Evolutionary conservation across 208 protist species (phyloP).

Genomic region (Trypanosoma lewisi): DNA sequence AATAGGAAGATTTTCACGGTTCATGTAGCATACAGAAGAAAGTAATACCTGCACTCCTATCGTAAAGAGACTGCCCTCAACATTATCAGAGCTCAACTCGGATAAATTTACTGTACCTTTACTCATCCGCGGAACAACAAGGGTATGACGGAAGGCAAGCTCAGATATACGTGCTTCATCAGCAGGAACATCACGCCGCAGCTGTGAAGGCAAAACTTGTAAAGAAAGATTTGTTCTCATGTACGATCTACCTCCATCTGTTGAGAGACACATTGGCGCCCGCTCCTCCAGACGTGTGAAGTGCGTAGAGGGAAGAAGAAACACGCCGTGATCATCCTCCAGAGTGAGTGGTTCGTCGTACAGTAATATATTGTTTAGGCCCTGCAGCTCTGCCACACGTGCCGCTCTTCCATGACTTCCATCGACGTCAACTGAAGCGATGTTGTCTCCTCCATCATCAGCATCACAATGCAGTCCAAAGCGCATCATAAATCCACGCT

Average conservation of each 20-base stretch:
- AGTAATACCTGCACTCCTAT: constrained; percentile 44
- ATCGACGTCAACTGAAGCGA: constrained; percentile 4
- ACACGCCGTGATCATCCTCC: constrained; percentile 63
- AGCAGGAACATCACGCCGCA: constrained; percentile 38
- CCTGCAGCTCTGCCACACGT: constrained; percentile 24
- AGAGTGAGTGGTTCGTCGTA: constrained; percentile 52
- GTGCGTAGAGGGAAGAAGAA: constrained; percentile 47
- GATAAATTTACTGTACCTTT: constrained; percentile 50
- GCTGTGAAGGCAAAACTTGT: constrained; percentile 36
- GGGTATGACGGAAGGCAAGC: constrained; percentile 44
- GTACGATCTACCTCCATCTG: constrained; percentile 46
- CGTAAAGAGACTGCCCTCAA: constrained; percentile 10
- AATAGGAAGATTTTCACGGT: constrained; percentile 44
- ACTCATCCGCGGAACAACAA: constrained; percentile 52
- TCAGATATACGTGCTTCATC: constrained; percentile 36
- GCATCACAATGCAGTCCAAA: constrained; percentile 56
- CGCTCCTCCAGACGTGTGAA: constrained; percentile 17
- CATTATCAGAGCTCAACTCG: constrained; percentile 6
- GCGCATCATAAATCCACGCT: constrained; percentile 51
- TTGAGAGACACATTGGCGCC: constrained; percentile 51
- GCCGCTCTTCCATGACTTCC: background rate
- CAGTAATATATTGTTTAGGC: constrained; percentile 47
- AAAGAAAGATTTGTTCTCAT: constrained; percentile 32
- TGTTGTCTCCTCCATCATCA: constrained; percentile 16
- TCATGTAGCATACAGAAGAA: constrained; percentile 47